Evolutionary conservation across 1,284 basidiomycete genomes (phyloP), one percentile per base, ranked within the genome.

Genomic region (Ganoderma resinaceum): DNA sequence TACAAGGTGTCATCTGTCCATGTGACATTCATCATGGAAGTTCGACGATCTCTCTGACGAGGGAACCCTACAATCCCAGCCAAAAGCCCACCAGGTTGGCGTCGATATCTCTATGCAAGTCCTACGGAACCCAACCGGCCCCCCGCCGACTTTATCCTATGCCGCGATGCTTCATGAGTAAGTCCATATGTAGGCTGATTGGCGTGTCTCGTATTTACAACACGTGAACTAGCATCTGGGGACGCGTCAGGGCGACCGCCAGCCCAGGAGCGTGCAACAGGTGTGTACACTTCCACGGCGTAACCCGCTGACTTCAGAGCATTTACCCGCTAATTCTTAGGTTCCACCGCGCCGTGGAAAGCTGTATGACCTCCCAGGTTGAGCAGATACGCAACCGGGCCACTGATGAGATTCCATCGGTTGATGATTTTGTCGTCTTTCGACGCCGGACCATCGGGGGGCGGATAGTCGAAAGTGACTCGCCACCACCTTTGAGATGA

Each of bases 41-140:
- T 81, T 82, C 8, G 82, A 84, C 65, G 83, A 84, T 69, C 71
- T 83, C 61, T 80, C 82, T 9, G 83, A 84, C 55, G 84, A 84
- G 68, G 83, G 83, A 0, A 80, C 80, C 23, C 74, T 82, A 4
- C 80, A 81, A 31, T 78, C 77, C 5, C 80, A 80, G 38, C 82
- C 83, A 2, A 81, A 84, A n/a, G 78, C 75, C 16, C 79, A 82
- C 23, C 76, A 80, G 65, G 75, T 78, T 1, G 81, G 82, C 2
- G 79, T 82, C 8, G 72, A 80, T 35, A 73, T 82, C 57, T 82
- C 80, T 18, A 76, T 77, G 65, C 72, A 71, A 18, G 74, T 76
- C 8, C 72, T 79, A 58, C 64, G 67, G 20, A 58, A 82, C 63
- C 79, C 81, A 18, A 75, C 79, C 0, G 72, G 73, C 3, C 73